phyloP scores from a whole-genome alignment of 1,139 yeast species.

The Geotrichum australiense region DNA sequence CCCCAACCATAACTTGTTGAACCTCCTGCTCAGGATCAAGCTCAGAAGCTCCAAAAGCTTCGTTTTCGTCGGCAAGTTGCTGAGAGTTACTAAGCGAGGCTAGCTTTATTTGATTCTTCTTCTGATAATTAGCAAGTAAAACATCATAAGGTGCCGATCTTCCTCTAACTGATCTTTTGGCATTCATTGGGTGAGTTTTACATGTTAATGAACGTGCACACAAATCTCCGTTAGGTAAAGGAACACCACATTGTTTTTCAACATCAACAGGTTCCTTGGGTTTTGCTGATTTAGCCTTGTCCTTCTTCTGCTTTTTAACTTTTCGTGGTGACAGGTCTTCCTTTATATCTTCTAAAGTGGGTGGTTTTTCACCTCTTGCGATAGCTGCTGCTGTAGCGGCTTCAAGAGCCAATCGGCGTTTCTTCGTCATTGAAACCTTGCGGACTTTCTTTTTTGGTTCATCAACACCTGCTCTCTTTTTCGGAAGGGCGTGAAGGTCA shows the following conservation, averaged over 20 bases:
- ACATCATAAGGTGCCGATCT: slow-evolving; percentile 89
- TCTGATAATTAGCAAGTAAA: slow-evolving; percentile 80
- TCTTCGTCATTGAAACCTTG: slow-evolving; percentile 17
- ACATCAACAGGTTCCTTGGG: slow-evolving; percentile 84
- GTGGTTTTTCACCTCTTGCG: slow-evolving; percentile 18
- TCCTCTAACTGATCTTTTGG: slow-evolving; percentile 90
- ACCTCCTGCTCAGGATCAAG: slow-evolving; percentile 79
- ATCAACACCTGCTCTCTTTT: neutral
- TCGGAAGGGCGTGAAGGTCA: neutral
- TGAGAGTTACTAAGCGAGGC: slow-evolving; percentile 40
- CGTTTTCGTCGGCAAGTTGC: slow-evolving; percentile 29
- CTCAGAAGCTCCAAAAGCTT: slow-evolving; percentile 25
- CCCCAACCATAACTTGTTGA: slow-evolving; percentile 80
- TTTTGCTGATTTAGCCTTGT: slow-evolving; percentile 48
- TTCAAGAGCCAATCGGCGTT: slow-evolving; percentile 15
- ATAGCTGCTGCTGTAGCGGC: slow-evolving; percentile 18
- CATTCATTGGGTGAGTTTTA: slow-evolving; percentile 97
- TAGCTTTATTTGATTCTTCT: slow-evolving; percentile 82
- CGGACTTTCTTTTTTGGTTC: slow-evolving; percentile 15
- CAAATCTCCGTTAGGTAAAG: slow-evolving; percentile 81
- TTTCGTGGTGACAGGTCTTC: slow-evolving; percentile 15
- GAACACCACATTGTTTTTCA: slow-evolving; percentile 95
- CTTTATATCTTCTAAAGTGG: slow-evolving; percentile 17
- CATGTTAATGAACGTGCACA: slow-evolving; percentile 95
- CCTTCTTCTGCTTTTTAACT: slow-evolving; percentile 24